phyloP scores from a whole-genome alignment of 1,284 basidiomycete genomes.

The Hemileia vastatrix region DNA sequence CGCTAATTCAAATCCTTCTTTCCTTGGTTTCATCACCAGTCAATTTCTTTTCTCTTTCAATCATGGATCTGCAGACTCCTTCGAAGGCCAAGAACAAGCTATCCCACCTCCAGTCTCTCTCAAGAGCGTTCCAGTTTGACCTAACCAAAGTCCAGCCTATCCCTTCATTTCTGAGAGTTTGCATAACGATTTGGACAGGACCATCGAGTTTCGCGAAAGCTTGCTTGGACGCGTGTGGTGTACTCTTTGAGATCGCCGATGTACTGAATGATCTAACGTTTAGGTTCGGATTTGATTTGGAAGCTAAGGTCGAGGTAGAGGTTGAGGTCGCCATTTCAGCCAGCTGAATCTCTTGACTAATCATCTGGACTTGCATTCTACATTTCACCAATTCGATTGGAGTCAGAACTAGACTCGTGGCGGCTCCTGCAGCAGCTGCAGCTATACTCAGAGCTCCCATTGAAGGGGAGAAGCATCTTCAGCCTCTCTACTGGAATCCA shows the following conservation, averaged over 20 bases:
- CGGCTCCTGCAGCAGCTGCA: constrained; percentile 67
- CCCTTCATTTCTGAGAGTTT: constrained; percentile 59
- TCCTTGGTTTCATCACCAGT: constrained; percentile 7
- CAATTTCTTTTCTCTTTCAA: too few species aligned
- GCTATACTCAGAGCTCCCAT: constrained; percentile 64
- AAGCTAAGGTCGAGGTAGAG: constrained; percentile 25
- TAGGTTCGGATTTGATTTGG: constrained; percentile 30
- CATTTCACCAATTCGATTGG: constrained; percentile 87
- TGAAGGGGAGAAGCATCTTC: constrained; percentile 50
- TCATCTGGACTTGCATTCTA: constrained; percentile 90
- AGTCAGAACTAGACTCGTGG: constrained; percentile 73
- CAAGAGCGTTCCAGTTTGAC: constrained; percentile 72
- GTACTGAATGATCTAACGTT: too few species aligned
- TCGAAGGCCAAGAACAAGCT: constrained; percentile 81
- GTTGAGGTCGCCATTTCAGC: constrained; percentile 34
- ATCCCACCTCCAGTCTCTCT: constrained; percentile 76
- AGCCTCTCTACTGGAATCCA: not conserved
- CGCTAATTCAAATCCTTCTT: constrained; percentile 57
- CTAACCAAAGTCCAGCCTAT: constrained; percentile 69
- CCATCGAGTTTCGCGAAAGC: constrained; percentile 50
- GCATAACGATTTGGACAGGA: constrained; percentile 58
- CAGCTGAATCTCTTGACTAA: constrained; percentile 49
- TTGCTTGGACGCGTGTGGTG: constrained; percentile 28
- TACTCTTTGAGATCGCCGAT: constrained; percentile 32
- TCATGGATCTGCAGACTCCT: constrained; percentile 54